phyloP scores from a whole-genome alignment of 2,329 filamentous ascomycete species.

The Colletotrichum musae region DNA sequence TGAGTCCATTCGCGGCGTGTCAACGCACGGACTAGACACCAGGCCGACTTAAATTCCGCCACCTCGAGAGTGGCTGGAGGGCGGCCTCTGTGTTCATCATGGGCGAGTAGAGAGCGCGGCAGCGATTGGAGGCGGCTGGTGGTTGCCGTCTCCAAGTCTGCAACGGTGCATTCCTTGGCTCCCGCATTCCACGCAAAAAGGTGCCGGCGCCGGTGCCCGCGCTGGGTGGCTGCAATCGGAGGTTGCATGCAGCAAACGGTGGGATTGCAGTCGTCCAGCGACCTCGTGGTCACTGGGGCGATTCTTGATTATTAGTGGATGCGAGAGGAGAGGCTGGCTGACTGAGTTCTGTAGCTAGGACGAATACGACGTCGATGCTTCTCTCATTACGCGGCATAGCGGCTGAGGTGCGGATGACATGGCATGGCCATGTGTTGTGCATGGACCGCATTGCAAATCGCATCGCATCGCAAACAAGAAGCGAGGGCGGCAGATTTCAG shows the following conservation, averaged over 20 bases:
- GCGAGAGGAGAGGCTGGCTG: constrained; percentile 4
- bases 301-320: not conserved
- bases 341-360: not conserved
- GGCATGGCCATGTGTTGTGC: constrained; percentile 1
- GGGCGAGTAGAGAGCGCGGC: not conserved
- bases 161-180: constrained; percentile 37
- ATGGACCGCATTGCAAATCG: not conserved
- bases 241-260: constrained; percentile 6
- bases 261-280: not conserved
- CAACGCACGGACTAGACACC: constrained; percentile 19
- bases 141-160: constrained; percentile 23
- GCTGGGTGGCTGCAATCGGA: constrained; percentile 11
- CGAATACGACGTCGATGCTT: constrained; percentile 19
- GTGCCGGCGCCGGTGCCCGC: constrained; percentile 4
- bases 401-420: constrained; percentile 6
- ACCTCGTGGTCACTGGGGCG: constrained; percentile 1
- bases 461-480: constrained; percentile 18
- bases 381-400: constrained; percentile 21
- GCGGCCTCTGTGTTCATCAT: constrained; percentile 27
- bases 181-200: constrained; percentile 15
- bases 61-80: constrained; percentile 15
- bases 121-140: constrained; percentile 1
- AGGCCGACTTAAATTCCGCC: constrained; percentile 16
- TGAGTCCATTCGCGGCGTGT: not conserved
- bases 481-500: not conserved